Evolutionary conservation across 140 eudicot species (phyloP), one percentile per base, ranked within the genome.

Genomic region (Flaveria floridana): DNA sequence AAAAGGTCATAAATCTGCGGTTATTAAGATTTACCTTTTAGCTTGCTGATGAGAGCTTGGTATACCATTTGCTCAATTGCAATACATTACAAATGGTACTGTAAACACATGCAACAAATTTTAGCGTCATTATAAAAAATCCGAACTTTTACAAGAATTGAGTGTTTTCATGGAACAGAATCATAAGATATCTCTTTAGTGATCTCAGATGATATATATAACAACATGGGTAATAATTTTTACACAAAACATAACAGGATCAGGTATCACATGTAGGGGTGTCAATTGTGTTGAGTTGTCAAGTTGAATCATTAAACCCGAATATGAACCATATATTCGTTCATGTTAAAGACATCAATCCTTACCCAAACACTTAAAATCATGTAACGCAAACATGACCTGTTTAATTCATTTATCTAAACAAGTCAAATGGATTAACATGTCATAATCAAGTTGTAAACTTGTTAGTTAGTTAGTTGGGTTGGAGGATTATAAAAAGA

Each of bases 1-100:
- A 58, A 73, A 34, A 14, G 19, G 66, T 73, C 69, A 76, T 7
- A 64, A 71, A 44, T 7, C 7, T 12, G 25, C n/a, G 41, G 75
- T 65, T 20, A 51, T 68, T 55, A 37, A 48, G 9, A 39, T 42
- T 62, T 83, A 89, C 96, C 87, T 89, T 68, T 85, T 44, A 50
- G 78, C 75, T 59, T 37, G 86, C 76, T 77, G 82, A 77, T 10
- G 76, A 65, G 56, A 72, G 53, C 51, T 42, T 69, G 64, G 71
- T 39, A 55, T 62, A 23, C 59, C 72, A 65, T 34, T 34, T 61
- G 68, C 83, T 89, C 72, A 86, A 63, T 76, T 82, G 76, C 90
- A 80, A 83, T 82, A 84, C 77, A 84, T 58, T 69, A 86, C 70
- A 42, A 90, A 86, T 55, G 97, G 83, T 84, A 88, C 97, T 90